phyloP scores from a whole-genome alignment of 2,329 filamentous ascomycete genomes.

The Alternaria ethzedia region DNA sequence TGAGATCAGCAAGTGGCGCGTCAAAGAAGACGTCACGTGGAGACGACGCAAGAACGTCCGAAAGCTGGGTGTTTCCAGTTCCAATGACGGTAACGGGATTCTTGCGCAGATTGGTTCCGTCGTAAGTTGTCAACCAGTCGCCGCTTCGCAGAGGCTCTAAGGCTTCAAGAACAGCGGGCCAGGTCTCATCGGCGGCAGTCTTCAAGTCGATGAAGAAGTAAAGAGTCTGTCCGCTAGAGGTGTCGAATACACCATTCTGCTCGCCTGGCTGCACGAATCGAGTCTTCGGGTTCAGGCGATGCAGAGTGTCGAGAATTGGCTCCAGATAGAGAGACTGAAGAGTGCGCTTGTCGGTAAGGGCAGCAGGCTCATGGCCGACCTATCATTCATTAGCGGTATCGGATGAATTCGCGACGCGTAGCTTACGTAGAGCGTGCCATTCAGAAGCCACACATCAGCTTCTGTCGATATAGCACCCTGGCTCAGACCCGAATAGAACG shows the following conservation, averaged over 20 bases:
- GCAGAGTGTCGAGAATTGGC: slow-evolving; percentile 63
- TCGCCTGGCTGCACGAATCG: slow-evolving; percentile 56
- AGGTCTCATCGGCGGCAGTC: slow-evolving; percentile 63
- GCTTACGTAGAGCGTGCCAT: slow-evolving; percentile 61
- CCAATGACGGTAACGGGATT: slow-evolving; percentile 67
- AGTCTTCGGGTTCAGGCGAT: slow-evolving; percentile 62
- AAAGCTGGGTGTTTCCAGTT: slow-evolving; percentile 58
- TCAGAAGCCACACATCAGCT: slow-evolving; percentile 67
- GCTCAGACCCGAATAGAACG: slow-evolving; percentile 60
- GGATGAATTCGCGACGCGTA: background rate
- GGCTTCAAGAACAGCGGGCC: slow-evolving; percentile 62
- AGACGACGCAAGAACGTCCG: slow-evolving; percentile 51
- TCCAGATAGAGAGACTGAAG: slow-evolving; percentile 65
- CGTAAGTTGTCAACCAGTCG: slow-evolving; percentile 61
- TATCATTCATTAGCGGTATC: slow-evolving; percentile 24
- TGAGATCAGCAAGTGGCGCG: slow-evolving; percentile 58
- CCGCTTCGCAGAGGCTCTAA: slow-evolving; percentile 63
- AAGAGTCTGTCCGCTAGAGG: slow-evolving; percentile 62
- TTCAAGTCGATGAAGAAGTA: slow-evolving; percentile 71
- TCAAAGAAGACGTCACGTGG: slow-evolving; percentile 65
- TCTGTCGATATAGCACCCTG: slow-evolving; percentile 65
- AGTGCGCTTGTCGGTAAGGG: slow-evolving; percentile 60
- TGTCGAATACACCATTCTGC: slow-evolving; percentile 68
- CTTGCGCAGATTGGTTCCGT: slow-evolving; percentile 53
- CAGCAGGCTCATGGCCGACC: slow-evolving; percentile 63